Percentiles rank a stretch among this genome's conserved stretches.
Conservation (phyloP, 805 yeast genomes). For the Blastobotrys robertii region DNA sequence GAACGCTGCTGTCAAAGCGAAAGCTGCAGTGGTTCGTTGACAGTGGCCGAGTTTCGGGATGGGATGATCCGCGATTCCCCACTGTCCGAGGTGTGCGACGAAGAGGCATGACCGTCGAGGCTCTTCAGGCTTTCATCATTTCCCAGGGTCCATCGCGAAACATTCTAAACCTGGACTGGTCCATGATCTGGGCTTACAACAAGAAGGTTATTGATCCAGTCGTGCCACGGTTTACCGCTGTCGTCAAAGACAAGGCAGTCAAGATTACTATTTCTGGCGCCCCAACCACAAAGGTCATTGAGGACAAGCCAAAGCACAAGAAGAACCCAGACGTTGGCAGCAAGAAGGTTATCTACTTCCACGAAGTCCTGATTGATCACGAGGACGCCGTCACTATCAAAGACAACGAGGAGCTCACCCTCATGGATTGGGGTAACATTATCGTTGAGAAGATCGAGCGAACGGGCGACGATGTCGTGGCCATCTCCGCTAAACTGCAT, state of each 20-base stretch:
- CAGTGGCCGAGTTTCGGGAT: constrained; percentile 72
- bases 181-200: constrained; percentile 93
- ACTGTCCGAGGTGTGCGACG: constrained; percentile 98
- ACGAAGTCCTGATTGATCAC: constrained; percentile 68
- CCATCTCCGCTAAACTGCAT: constrained; percentile 69
- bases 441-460: constrained; percentile 62
- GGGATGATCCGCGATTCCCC: constrained; percentile 99
- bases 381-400: constrained; percentile 67
- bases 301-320: constrained; percentile 86
- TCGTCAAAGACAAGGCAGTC: constrained; percentile 55
- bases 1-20: constrained; percentile 93
- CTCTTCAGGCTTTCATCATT: constrained; percentile 83
- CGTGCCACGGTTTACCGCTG: constrained; percentile 92
- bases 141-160: constrained; percentile 98
- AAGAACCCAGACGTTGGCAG: constrained; percentile 86
- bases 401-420: constrained; percentile 87
- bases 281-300: constrained; percentile 51
- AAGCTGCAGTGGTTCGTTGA: constrained; percentile 99
- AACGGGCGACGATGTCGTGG: constrained; percentile 47
- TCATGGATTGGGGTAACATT: constrained; percentile 98
- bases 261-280: constrained; percentile 45
- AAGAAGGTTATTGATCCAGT: constrained; percentile 95
- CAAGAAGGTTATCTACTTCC: constrained; percentile 63
- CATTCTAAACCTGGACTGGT: constrained; percentile 96
- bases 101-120: constrained; percentile 99